Conservation (phyloP, 2,329 filamentous ascomycete species). For the Aspergillus intermedius region DNA sequence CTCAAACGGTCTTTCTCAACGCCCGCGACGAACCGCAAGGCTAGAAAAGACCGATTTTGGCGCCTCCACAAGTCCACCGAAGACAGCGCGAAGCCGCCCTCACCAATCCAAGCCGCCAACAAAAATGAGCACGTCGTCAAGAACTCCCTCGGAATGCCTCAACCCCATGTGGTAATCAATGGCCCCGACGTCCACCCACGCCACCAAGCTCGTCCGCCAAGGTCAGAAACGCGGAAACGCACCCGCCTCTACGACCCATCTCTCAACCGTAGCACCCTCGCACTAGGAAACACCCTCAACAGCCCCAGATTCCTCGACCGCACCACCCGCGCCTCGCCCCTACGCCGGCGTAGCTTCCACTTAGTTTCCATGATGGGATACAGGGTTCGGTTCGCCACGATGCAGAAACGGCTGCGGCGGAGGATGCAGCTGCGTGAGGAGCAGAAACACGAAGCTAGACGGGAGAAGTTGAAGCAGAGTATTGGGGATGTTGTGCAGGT, state of each 20-base stretch:
- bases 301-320: conserved; percentile 22
- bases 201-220: conserved; percentile 7
- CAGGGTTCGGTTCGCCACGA: conserved; percentile 46
- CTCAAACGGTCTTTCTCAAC: conserved; percentile 35
- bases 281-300: conserved; percentile 18
- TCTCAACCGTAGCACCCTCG: conserved; percentile 26
- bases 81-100: conserved; percentile 34
- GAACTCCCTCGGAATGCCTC: conserved; percentile 52
- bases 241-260: conserved; percentile 16
- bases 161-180: conserved; percentile 39
- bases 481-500: conserved; percentile 33
- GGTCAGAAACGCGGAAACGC: conserved; percentile 25
- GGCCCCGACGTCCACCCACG: conserved; percentile 25
- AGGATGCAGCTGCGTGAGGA: conserved; percentile 39
- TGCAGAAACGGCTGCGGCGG: conserved; percentile 43
- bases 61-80: conserved; percentile 50
- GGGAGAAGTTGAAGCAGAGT: conserved; percentile 48
- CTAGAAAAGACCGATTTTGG: conserved; percentile 50
- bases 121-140: conserved; percentile 30
- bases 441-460: conserved; percentile 45
- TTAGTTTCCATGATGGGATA: conserved; percentile 39
- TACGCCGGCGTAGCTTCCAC: conserved; percentile 23
- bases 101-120: conserved; percentile 12
- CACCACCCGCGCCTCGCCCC: conserved; percentile 26
- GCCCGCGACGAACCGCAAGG: conserved; percentile 37